A percentile compares a stretch with the other conserved stretches of the same genome.
Conservation (phyloP, 148 eudicot genomes). For the Rhododendron griersonianum region DNA sequence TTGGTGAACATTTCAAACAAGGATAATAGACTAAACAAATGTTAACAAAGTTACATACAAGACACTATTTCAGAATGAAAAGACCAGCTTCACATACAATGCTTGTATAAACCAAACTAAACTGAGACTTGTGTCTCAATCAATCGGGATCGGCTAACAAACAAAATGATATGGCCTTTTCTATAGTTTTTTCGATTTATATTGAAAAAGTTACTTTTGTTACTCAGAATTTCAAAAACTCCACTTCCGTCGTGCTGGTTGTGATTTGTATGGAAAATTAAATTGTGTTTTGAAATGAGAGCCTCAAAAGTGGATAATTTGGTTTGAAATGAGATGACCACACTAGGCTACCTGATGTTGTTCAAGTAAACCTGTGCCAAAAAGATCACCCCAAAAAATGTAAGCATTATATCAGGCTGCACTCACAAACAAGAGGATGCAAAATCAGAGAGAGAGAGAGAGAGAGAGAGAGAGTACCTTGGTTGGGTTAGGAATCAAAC, state of each 20-base stretch:
- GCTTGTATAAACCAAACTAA: too few relatives aligned
- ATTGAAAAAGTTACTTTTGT: neutral
- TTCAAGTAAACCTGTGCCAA: neutral
- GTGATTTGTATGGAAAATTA: neutral
- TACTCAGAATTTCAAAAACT: neutral
- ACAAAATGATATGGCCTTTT: neutral
- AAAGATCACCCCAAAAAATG: neutral
- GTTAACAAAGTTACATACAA: neutral
- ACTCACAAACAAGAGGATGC: neutral
- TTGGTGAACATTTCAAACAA: neutral
- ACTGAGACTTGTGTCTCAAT: neutral
- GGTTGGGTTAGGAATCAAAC: conserved; percentile 61
- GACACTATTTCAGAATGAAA: neutral
- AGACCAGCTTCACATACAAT: too few relatives aligned
- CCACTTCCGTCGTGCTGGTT: neutral
- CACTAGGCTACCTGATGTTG: neutral
- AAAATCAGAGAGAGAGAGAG: neutral
- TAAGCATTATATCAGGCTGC: neutral
- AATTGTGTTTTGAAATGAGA: neutral
- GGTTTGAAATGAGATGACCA: neutral
- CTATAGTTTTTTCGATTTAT: neutral
- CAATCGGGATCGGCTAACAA: neutral
- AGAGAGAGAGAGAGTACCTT: conserved; percentile 45
- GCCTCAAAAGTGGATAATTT: neutral
- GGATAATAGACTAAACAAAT: neutral